Base-by-base conservation (phyloP, 169 alveolate species). In the Eimeria falciformis region DNA sequence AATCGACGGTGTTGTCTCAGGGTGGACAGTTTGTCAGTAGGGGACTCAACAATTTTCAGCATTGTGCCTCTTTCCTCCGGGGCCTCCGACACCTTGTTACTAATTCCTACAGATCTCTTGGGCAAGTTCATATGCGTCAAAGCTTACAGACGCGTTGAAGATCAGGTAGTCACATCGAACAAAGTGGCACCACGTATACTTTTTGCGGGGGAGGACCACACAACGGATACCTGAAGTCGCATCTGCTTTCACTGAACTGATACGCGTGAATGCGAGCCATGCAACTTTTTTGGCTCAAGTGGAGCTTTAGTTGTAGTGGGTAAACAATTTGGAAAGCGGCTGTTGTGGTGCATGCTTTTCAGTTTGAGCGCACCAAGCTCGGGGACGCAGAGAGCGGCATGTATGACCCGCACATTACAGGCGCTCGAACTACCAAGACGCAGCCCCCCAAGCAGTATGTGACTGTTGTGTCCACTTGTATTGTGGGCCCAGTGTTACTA, bases 91-190 rank as follows among this genome's bases (percentile, higher is more conserved):
- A 33, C 55, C 21, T 27, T 55, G 3, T 33, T 71, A 17, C 12
- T 17, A 71, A 29, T 85, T n/a, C 84, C 92, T 21, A 21, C 79
- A 2, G 92, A 65, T 1, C 25, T 53, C 0, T 45, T 85, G 4
- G 92, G 92, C 33, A 65, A 69, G 55, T 85, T 27, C 55, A 68
- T 85, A 40, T 25, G 40, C 18, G 92, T 77, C 18, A 62, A 68
- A 33, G 92, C 84, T 21, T 69, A 85, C 73, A 21, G 92, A 12
- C 21, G 65, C 2, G 92, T 85, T 40, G 92, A 85, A 23, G 84
- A 85, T 25, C 92, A 85, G 66, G 92, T 85, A 43, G 9, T 17
- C 17, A 12, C 62, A 17, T 53, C 62, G 78, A 3, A 66, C 29
- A 17, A 5, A 23, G 43, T 11, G 4, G 40, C 29, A 27, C 25